Evolutionary conservation across 441 rosid genomes (phyloP).

Genomic region (Macaranga tanarius): DNA sequence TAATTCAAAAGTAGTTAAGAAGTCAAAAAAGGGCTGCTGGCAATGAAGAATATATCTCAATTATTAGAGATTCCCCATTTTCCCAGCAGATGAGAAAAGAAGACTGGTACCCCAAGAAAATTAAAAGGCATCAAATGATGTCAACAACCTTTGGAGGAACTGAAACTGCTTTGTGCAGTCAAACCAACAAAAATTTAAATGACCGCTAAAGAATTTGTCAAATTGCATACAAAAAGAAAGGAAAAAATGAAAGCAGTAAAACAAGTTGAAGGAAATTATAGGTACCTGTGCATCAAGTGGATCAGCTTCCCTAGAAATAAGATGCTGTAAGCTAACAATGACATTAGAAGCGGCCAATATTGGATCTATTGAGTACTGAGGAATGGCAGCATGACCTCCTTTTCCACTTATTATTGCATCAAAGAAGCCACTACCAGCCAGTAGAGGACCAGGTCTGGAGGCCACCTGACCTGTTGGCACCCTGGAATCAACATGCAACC

Average conservation of each 20-base stretch:
- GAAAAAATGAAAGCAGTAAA: not conserved
- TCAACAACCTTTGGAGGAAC: not conserved
- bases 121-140: not conserved
- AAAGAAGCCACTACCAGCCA: constrained; percentile 93
- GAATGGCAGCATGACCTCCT: constrained; percentile 95
- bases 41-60: not conserved
- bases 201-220: not conserved
- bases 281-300: constrained; percentile 88
- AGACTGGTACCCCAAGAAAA: not conserved
- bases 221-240: not conserved
- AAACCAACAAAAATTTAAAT: not conserved
- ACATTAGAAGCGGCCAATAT: constrained; percentile 89
- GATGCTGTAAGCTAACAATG: constrained; percentile 85
- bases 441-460: constrained; percentile 69
- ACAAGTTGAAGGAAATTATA: constrained; percentile 6
- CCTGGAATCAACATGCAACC: constrained; percentile 60
- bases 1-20: not conserved
- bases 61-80: not conserved
- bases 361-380: constrained; percentile 90
- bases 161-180: not conserved
- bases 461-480: constrained; percentile 58
- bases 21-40: not conserved
- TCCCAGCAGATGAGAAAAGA: not conserved
- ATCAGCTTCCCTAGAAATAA: constrained; percentile 91
- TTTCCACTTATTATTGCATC: constrained; percentile 82